Conservation (phyloP, 306 rosid species). For the Cucurbita ficifolia region DNA sequence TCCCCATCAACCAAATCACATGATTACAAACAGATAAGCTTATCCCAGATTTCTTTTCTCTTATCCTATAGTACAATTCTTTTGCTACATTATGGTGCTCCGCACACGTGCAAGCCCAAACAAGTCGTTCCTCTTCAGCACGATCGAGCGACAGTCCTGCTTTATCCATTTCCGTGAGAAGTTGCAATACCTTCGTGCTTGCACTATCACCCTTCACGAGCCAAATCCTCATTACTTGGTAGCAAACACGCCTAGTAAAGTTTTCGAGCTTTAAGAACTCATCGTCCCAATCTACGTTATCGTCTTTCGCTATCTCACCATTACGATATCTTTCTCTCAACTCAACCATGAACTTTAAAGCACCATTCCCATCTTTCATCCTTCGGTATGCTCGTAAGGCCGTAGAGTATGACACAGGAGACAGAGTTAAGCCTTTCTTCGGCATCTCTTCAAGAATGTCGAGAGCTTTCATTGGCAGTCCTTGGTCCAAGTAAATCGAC, state of each 20-base stretch:
- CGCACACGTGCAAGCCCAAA: slow-evolving; percentile 91
- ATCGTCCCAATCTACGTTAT: slow-evolving; percentile 52
- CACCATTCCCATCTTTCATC: slow-evolving; percentile 74
- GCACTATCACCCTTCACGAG: slow-evolving; percentile 40
- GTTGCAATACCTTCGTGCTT: slow-evolving; percentile 43
- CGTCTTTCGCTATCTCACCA: slow-evolving; percentile 48
- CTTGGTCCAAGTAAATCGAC: slow-evolving; percentile 65
- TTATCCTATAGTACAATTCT: slow-evolving; percentile 60
- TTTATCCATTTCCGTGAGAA: slow-evolving; percentile 53
- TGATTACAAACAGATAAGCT: slow-evolving; percentile 84
- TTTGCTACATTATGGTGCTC: slow-evolving; percentile 59
- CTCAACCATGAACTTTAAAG: slow-evolving; percentile 49
- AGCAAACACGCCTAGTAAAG: slow-evolving; percentile 61
- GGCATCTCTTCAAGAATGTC: slow-evolving; percentile 47
- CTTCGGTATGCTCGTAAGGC: slow-evolving; percentile 59
- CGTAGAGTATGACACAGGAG: slow-evolving; percentile 67
- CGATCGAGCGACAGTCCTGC: slow-evolving; percentile 44
- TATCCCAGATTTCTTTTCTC: slow-evolving; percentile 44
- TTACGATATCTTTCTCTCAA: slow-evolving; percentile 44
- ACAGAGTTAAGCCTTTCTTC: slow-evolving; percentile 43
- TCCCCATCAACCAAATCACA: slow-evolving; percentile 87
- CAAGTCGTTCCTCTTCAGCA: slow-evolving; percentile 54
- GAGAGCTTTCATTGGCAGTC: slow-evolving; percentile 42
- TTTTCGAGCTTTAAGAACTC: slow-evolving; percentile 56
- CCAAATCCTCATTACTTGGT: slow-evolving; percentile 89